Evolutionary conservation across 1,284 basidiomycete species (phyloP).

Genomic region (Abortiporus biennis): DNA sequence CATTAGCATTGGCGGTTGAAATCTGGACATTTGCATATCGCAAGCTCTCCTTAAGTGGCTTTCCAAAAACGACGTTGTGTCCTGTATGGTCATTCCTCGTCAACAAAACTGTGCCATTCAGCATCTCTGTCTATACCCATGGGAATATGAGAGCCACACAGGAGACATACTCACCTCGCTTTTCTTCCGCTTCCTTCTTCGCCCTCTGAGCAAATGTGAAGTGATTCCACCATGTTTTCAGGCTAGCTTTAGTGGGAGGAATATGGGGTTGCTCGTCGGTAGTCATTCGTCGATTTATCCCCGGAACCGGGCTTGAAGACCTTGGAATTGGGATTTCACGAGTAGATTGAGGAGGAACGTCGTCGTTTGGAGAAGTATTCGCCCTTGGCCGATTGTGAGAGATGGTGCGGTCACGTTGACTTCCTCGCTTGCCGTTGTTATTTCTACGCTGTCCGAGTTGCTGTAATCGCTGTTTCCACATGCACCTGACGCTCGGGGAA

Average conservation of each 20-base stretch:
- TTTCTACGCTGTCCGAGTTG: constrained; percentile 14
- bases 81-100: constrained; percentile 10
- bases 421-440: constrained; percentile 12
- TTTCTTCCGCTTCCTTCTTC: constrained; percentile 44
- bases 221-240: constrained; percentile 82
- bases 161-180: constrained; percentile 28
- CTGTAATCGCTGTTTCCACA: constrained; percentile 16
- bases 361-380: constrained; percentile 10
- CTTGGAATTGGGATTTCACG: constrained; percentile 2
- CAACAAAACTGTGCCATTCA: background rate
- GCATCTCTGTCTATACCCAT: background rate
- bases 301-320: constrained; percentile 3
- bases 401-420: constrained; percentile 9
- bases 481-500: constrained; percentile 7
- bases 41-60: constrained; percentile 78
- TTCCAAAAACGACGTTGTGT: constrained; percentile 73
- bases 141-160: constrained; percentile 1
- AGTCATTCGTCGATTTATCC: constrained; percentile 12
- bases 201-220: constrained; percentile 58
- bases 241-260: constrained; percentile 50
- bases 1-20: constrained; percentile 82
- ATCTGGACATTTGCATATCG: constrained; percentile 91
- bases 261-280: constrained; percentile 12
- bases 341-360: constrained; percentile 2
- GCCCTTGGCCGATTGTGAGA: constrained; percentile 10